Evolutionary conservation across 139 green algal species (phyloP).

Genomic region (Microglena sp.): DNA sequence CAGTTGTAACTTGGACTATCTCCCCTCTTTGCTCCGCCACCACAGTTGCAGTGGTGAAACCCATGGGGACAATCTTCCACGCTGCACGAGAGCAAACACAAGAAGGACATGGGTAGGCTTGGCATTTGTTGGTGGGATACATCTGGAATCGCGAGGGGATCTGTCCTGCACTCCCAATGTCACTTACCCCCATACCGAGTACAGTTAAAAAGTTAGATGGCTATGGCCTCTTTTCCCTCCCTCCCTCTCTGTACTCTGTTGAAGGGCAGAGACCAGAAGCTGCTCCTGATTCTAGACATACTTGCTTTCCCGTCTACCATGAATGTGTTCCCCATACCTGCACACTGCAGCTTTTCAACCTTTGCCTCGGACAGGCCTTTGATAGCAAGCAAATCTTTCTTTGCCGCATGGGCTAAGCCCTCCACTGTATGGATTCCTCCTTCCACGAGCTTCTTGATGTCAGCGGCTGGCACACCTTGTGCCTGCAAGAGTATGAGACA

Average conservation of each 20-base stretch:
- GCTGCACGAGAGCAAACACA: slow-evolving; percentile 42
- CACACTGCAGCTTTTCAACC: slow-evolving; percentile 30
- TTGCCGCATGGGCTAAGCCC: slow-evolving; percentile 52
- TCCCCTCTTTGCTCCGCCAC: slow-evolving; percentile 68
- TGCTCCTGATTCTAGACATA: too few species aligned
- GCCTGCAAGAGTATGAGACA: slow-evolving; percentile 37
- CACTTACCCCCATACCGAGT: too few species aligned
- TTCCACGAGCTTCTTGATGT: slow-evolving; percentile 95
- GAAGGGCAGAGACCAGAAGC: too few species aligned
- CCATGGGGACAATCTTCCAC: slow-evolving; percentile 81
- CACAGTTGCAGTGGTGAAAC: slow-evolving; percentile 87
- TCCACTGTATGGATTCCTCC: slow-evolving; percentile 70
- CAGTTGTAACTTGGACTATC: slow-evolving; percentile 82
- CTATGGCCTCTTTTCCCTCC: too few species aligned
- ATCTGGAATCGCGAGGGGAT: not conserved
- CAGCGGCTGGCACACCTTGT: slow-evolving; percentile 64
- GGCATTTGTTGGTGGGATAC: not conserved
- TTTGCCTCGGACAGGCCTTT: slow-evolving; percentile 97
- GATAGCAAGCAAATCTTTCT: slow-evolving; percentile 74
- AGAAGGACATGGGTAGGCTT: not conserved
- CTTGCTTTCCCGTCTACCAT: too few species aligned
- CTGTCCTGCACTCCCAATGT: not conserved
- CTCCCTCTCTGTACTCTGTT: too few species aligned
- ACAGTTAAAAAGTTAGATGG: too few species aligned
- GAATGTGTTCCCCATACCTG: slow-evolving; percentile 4